Conservation (phyloP, 306 rosid genomes). For the Glycine latifolia region DNA sequence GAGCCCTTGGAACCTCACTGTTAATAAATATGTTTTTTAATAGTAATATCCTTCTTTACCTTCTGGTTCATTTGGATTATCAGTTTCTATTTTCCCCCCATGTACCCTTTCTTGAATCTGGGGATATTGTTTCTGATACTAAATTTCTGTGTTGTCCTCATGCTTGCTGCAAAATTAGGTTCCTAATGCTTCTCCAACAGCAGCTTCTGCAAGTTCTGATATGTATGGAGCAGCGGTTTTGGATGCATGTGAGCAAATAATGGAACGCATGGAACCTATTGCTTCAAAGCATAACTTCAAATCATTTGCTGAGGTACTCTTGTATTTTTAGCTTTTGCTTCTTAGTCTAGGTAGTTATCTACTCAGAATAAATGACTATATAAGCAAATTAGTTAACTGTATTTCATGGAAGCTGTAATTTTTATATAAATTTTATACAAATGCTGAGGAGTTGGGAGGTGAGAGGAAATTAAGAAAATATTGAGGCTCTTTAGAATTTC, state of each 20-base stretch:
- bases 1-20: constrained; percentile 24
- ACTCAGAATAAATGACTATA: constrained; percentile 29
- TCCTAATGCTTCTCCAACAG: constrained; percentile 93
- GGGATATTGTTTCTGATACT: constrained; percentile 30
- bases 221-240: constrained; percentile 95
- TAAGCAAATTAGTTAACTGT: constrained; percentile 28
- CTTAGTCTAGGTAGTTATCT: constrained; percentile 29
- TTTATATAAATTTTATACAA: background rate
- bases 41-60: background rate
- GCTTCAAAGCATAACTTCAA: constrained; percentile 67
- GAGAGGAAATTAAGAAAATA: constrained; percentile 33
- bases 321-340: constrained; percentile 36
- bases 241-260: constrained; percentile 94
- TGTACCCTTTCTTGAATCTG: constrained; percentile 19
- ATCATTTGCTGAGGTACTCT: constrained; percentile 74
- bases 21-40: background rate
- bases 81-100: background rate
- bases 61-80: constrained; percentile 28
- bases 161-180: constrained; percentile 63
- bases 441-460: constrained; percentile 18
- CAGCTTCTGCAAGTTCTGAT: constrained; percentile 99
- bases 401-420: constrained; percentile 29
- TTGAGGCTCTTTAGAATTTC: constrained; percentile 22
- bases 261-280: constrained; percentile 87
- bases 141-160: constrained; percentile 32